phyloP scores from a whole-genome alignment of 768 basidiomycete species.

The Artomyces pyxidatus region DNA sequence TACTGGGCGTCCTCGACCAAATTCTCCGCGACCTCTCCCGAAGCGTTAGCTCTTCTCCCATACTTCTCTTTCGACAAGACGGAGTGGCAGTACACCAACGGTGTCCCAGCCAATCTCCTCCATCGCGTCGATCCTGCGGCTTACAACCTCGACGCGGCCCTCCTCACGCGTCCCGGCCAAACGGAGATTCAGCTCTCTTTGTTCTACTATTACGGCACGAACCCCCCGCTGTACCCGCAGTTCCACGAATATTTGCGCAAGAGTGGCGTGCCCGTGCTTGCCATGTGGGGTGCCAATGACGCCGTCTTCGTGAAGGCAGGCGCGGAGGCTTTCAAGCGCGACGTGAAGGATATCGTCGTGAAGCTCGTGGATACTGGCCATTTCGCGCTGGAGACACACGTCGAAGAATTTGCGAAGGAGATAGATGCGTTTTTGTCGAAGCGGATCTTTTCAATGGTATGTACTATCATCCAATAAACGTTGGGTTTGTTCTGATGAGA shows the following conservation, averaged over 20 bases:
- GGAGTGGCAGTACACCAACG: conserved; percentile 31
- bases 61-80: conserved; percentile 25
- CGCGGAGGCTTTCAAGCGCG: conserved; percentile 35
- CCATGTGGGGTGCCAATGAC: conserved; percentile 42
- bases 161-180: conserved; percentile 31
- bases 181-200: conserved; percentile 36
- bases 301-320: conserved; percentile 34
- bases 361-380: conserved; percentile 36
- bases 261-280: conserved; percentile 33
- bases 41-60: conserved; percentile 19
- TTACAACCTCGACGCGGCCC: conserved; percentile 35
- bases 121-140: conserved; percentile 29
- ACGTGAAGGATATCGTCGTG: conserved; percentile 30
- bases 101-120: conserved; percentile 24
- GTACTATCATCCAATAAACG: too few species aligned
- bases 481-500: too few species aligned
- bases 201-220: conserved; percentile 33
- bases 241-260: conserved; percentile 37
- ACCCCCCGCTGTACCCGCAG: conserved; percentile 34
- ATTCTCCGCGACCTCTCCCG: conserved; percentile 15
- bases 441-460: too few species aligned
- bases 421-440: conserved; percentile 12
- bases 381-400: conserved; percentile 28
- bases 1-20: conserved; percentile 22
- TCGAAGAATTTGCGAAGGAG: conserved; percentile 23